These are phyloP conservation scores for Schwanniomyces pseudopolymorphus DNA, from an alignment of 805 yeast genomes.

Conservation along the genomic window DNA sequence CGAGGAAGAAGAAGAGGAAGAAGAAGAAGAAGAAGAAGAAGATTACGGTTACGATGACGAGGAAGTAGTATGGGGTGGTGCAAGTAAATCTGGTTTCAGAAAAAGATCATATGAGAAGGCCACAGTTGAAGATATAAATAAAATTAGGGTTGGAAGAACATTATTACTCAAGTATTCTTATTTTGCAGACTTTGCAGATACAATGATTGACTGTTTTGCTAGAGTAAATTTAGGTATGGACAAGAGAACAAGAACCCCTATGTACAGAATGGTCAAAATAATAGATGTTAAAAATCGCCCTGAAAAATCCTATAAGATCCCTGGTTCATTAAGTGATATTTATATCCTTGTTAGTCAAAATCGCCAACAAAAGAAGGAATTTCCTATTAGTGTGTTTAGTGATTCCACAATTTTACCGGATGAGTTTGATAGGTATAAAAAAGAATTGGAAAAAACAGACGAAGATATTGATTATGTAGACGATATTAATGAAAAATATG, in stretches of 20 bases:
- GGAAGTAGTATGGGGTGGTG: slow-evolving; percentile 38
- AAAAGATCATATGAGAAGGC: slow-evolving; percentile 41
- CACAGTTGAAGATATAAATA: slow-evolving; percentile 64
- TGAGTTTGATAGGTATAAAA: slow-evolving; percentile 72
- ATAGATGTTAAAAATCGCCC: slow-evolving; percentile 55
- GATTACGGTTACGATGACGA: slow-evolving; percentile 30
- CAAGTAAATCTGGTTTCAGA: slow-evolving; percentile 16
- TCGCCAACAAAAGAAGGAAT: slow-evolving; percentile 61
- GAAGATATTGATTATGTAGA: slow-evolving; percentile 60
- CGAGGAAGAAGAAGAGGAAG: slow-evolving; percentile 45
- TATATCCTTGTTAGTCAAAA: slow-evolving; percentile 83
- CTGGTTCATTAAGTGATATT: slow-evolving; percentile 45
- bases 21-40: slow-evolving; percentile 39
- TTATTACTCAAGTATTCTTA: slow-evolving; percentile 73
- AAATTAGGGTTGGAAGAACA: slow-evolving; percentile 73
- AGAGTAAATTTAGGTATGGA: slow-evolving; percentile 79
- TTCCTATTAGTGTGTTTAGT: slow-evolving; percentile 77
- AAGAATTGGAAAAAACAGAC: slow-evolving; percentile 58
- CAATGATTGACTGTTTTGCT: slow-evolving; percentile 73
- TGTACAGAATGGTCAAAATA: slow-evolving; percentile 82
- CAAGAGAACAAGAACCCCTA: slow-evolving; percentile 56
- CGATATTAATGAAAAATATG: slow-evolving; percentile 62
- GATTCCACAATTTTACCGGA: slow-evolving; percentile 69
- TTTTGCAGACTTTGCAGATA: slow-evolving; percentile 75
- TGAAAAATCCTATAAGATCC: slow-evolving; percentile 41